Evolutionary conservation across 1,284 basidiomycete genomes (phyloP), one percentile per base, ranked within the genome.

Genomic region (Ustilago sp.): DNA sequence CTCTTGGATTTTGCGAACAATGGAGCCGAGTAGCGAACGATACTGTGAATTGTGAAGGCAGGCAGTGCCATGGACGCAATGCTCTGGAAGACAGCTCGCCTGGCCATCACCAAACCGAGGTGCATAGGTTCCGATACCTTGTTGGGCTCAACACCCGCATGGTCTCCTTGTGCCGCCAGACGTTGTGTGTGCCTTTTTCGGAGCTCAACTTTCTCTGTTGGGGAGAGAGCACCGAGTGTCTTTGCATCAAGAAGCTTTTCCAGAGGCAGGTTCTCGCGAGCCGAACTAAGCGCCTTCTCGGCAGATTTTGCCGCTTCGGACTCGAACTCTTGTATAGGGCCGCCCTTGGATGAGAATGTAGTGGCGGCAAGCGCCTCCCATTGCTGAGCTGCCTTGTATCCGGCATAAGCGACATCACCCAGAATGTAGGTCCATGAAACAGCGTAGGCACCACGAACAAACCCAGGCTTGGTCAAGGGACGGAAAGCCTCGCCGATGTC

Each of bases 401-500:
- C 91, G 83, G 95, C 94, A 86, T 94, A 96, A n/a, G 90, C 89
- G 45, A 96, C 94, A 83, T 97, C 95, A 56, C 93, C 93, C 80
- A 85, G 84, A 36, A 88, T 83, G 80, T 89, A 86, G 39, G 93
- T 86, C 94, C 94, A 96, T 0, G 93, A 94, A 66, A 95, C 87
- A 31, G 92, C 93, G 86, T 96, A 96, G 4, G 93, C 93, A 36
- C 91, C 91, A 2, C 89, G 90, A n/a, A 94, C 94, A 13, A 93
- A 80, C 78, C 88, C 89, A 0, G 94, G 93, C 17, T 90, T 90
- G 3, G 95, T 93, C 43, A 96, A 90, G 1, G 94, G 94, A 35
- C 94, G 89, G 87, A 97, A 95, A 0, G 94, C 93, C 87, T 97
- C 95, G 65, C 95, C 95, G 38, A 97, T 88, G 84, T 97, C 94